A percentile compares a stretch with the other conserved stretches of the same genome.
Conservation (phyloP, 2,329 filamentous ascomycete genomes). For the Fusarium napiforme region DNA sequence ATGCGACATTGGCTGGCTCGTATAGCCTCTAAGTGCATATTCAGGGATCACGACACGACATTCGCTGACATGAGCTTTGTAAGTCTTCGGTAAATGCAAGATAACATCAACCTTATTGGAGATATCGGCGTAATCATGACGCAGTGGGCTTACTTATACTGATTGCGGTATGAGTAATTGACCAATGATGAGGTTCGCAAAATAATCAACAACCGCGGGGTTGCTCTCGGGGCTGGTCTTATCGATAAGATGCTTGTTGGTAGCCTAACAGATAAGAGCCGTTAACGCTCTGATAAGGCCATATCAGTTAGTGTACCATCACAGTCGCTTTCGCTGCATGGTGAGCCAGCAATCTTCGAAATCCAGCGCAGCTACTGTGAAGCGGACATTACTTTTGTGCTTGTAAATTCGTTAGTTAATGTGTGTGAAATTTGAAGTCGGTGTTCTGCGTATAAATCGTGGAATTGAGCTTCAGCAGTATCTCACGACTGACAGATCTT, state of each 20-base stretch:
- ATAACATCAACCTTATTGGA: neutral
- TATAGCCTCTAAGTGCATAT: slow-evolving; percentile 14
- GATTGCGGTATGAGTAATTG: neutral
- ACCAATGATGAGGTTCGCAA: neutral
- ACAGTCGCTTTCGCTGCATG: fast-evolving
- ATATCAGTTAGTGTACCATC: neutral
- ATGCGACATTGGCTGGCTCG: neutral
- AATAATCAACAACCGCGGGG: neutral
- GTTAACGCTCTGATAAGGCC: fast-evolving
- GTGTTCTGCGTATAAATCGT: too few species aligned
- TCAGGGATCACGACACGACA: neutral
- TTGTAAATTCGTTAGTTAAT: too few species aligned
- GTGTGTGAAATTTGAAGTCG: too few species aligned
- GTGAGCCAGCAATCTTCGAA: too few species aligned
- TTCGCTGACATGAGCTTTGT: neutral
- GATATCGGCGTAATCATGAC: slow-evolving; percentile 12
- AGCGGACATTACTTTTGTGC: too few species aligned
- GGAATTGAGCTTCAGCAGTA: too few species aligned
- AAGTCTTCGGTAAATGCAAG: neutral
- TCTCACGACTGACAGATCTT: too few species aligned
- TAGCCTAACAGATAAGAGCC: neutral
- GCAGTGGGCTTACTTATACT: neutral
- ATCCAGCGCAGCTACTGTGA: neutral
- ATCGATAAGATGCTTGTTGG: fast-evolving
- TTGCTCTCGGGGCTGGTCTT: neutral